These are phyloP conservation scores for Biscogniauxia sp. DNA, from an alignment of 2,329 filamentous ascomycete genomes.

Conservation along the genomic window DNA sequence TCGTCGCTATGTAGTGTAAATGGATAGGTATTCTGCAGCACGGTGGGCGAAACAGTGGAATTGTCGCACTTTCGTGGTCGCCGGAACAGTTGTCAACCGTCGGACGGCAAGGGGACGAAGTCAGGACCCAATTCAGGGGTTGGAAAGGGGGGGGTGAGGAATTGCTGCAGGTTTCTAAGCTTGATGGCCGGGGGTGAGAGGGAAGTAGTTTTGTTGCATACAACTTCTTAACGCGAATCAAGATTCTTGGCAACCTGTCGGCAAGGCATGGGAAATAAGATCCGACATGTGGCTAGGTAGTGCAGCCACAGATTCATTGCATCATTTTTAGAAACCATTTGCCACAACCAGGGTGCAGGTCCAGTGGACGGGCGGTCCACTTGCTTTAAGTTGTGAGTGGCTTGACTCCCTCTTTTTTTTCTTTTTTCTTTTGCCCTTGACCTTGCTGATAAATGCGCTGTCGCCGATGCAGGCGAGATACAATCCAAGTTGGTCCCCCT, in stretches of 20 bases:
- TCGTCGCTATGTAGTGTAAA: conserved; percentile 1
- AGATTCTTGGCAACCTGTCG: conserved; percentile 8
- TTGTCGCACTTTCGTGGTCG: conserved; percentile 10
- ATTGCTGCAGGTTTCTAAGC: background rate
- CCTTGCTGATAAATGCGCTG: conserved; percentile 9
- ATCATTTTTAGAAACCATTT: background rate
- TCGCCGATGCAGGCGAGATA: background rate
- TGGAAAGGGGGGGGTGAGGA: conserved; percentile 1
- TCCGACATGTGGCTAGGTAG: background rate
- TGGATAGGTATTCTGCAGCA: conserved; percentile 5
- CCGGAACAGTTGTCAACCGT: conserved; percentile 8
- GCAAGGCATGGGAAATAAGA: background rate
- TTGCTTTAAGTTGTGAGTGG: too few species aligned
- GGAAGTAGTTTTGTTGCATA: background rate
- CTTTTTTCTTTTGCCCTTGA: too few species aligned
- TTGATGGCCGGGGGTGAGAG: background rate
- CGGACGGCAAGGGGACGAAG: conserved; percentile 2
- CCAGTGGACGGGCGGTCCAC: too few species aligned
- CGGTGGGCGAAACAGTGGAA: conserved; percentile 9
- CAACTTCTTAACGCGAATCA: conserved; percentile 5
- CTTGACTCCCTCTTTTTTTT: too few species aligned
- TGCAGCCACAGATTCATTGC: background rate
- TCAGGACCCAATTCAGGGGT: conserved; percentile 16
- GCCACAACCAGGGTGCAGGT: too few species aligned
- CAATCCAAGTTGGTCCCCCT: background rate